phyloP scores from a whole-genome alignment of 1,139 yeast species.

The Geotrichum carabidarum region DNA sequence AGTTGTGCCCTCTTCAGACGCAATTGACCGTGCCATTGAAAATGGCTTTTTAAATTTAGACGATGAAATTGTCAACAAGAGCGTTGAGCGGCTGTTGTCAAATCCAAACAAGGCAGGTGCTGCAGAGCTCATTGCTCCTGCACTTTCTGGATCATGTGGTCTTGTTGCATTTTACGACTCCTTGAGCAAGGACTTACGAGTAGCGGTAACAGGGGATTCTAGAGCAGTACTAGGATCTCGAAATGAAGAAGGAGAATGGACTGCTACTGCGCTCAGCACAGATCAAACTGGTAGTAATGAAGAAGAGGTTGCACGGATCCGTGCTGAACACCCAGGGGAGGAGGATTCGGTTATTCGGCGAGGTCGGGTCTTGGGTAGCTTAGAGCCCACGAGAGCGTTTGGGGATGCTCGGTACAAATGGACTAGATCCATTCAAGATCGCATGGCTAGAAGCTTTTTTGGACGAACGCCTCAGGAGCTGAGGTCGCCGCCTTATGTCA shows the following conservation, averaged over 20 bases:
- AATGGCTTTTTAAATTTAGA: slow-evolving; percentile 79
- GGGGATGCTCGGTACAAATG: slow-evolving; percentile 94
- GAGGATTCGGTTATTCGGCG: slow-evolving; percentile 67
- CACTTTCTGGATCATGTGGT: slow-evolving; percentile 93
- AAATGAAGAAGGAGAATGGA: slow-evolving; percentile 62
- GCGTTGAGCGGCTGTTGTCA: slow-evolving; percentile 62
- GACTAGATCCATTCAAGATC: slow-evolving; percentile 70
- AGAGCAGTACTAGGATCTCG: slow-evolving; percentile 82
- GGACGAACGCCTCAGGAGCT: slow-evolving; percentile 77
- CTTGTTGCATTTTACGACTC: slow-evolving; percentile 82
- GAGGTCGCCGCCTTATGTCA: slow-evolving; percentile 88
- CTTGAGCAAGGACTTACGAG: slow-evolving; percentile 61
- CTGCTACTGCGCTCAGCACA: slow-evolving; percentile 75
- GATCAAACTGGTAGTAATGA: slow-evolving; percentile 95
- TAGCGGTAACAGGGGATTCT: slow-evolving; percentile 96
- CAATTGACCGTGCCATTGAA: slow-evolving; percentile 73
- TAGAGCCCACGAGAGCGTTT: slow-evolving; percentile 94
- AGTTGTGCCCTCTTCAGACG: slow-evolving; percentile 57
- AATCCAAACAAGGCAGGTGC: slow-evolving; percentile 56
- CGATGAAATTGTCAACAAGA: slow-evolving; percentile 75
- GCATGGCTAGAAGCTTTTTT: slow-evolving; percentile 69
- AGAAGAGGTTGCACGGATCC: slow-evolving; percentile 77
- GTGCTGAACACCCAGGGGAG: slow-evolving; percentile 88
- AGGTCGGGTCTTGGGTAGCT: slow-evolving; percentile 88
- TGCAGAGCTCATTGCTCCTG: slow-evolving; percentile 80